Percentiles rank a stretch among this genome's conserved stretches.
phyloP scores from a whole-genome alignment of 176 grass and related monocot species.

The Aechmea fasciata region DNA sequence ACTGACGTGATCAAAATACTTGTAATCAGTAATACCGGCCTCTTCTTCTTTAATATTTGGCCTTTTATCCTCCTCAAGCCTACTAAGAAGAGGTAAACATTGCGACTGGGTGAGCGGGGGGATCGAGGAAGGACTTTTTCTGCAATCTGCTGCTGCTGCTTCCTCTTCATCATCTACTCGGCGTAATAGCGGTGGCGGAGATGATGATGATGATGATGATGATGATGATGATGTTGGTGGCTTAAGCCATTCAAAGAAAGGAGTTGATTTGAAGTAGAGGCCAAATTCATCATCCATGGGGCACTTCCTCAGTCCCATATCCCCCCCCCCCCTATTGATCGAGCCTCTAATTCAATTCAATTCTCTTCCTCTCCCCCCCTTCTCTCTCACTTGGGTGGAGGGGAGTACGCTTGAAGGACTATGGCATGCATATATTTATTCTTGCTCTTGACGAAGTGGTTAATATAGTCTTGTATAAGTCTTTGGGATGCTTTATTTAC shows the following conservation, averaged over 20 bases:
- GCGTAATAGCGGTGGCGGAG: neutral
- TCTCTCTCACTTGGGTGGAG: neutral
- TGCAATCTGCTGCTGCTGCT: neutral
- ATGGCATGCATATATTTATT: slow-evolving; percentile 18
- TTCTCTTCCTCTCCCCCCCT: neutral
- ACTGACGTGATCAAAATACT: too few relatives aligned
- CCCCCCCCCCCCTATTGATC: slow-evolving; percentile 6
- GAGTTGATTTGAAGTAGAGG: slow-evolving; percentile 6
- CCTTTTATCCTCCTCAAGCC: slow-evolving; percentile 40
- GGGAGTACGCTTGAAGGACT: neutral
- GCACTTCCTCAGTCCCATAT: slow-evolving; percentile 29
- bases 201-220: slow-evolving; percentile 1
- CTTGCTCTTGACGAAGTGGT: slow-evolving; percentile 26
- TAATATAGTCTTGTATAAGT: neutral
- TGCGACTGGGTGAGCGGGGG: neutral
- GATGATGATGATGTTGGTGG: slow-evolving; percentile 15
- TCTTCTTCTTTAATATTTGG: slow-evolving; percentile 25
- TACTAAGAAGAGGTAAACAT: slow-evolving; percentile 67
- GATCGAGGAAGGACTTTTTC: neutral
- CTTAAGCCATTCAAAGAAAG: slow-evolving; percentile 50
- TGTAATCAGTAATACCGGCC: neutral
- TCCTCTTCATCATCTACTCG: neutral
- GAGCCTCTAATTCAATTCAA: neutral
- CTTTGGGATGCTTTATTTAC: too few relatives aligned
- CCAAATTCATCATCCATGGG: slow-evolving; percentile 28